Evolutionary conservation across 768 basidiomycete genomes (phyloP).

Genomic region (Leccinum fibrillosum): DNA sequence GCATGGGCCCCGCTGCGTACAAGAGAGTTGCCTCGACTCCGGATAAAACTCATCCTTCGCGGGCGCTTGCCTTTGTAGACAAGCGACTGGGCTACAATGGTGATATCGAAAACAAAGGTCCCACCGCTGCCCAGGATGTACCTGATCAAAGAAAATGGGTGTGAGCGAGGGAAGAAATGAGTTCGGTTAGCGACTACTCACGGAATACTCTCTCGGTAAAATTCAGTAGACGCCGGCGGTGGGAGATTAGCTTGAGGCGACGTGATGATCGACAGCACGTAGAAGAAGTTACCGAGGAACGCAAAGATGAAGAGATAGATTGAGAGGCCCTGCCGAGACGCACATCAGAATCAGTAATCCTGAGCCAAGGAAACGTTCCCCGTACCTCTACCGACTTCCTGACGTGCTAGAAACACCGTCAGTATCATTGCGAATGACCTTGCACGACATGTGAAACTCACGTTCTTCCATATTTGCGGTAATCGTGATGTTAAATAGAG

Average conservation of each 20-base stretch:
- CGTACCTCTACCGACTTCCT: slow-evolving; percentile 85
- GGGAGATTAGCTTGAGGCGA: slow-evolving; percentile 63
- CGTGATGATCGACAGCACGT: slow-evolving; percentile 85
- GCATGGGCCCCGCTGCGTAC: slow-evolving; percentile 28
- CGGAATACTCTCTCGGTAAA: slow-evolving; percentile 82
- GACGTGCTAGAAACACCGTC: slow-evolving; percentile 51
- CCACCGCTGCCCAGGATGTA: slow-evolving; percentile 92
- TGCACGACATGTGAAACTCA: slow-evolving; percentile 41
- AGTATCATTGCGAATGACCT: background rate
- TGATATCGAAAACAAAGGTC: slow-evolving; percentile 89
- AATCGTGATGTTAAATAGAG: slow-evolving; percentile 91
- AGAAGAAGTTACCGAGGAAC: slow-evolving; percentile 90
- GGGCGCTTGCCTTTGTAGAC: slow-evolving; percentile 61
- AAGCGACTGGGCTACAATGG: slow-evolving; percentile 83
- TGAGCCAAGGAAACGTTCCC: background rate
- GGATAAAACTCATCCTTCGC: slow-evolving; percentile 24
- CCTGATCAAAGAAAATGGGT: slow-evolving; percentile 33
- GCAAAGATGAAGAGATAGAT: slow-evolving; percentile 93
- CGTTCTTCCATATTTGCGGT: slow-evolving; percentile 99
- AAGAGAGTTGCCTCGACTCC: slow-evolving; percentile 26
- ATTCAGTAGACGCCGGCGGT: slow-evolving; percentile 57
- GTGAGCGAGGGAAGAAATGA: background rate
- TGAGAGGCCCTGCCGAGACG: slow-evolving; percentile 70
- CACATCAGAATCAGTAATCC: slow-evolving; percentile 4
- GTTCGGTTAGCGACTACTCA: slow-evolving; percentile 38